phyloP scores from a whole-genome alignment of 768 basidiomycete genomes.

The Termitomyces sp. region DNA sequence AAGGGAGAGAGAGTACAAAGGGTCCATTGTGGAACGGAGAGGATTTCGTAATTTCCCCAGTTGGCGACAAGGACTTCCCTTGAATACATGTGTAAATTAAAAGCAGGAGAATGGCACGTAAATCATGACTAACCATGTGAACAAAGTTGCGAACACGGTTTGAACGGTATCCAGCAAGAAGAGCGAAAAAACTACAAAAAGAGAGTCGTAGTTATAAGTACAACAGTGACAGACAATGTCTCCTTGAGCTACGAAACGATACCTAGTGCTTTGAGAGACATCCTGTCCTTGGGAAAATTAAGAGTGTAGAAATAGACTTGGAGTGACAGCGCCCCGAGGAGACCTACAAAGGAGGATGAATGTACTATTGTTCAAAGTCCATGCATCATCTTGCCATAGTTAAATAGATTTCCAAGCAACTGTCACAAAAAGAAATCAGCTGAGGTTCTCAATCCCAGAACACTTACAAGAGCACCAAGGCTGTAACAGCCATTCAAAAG shows the following conservation, averaged over 20 bases:
- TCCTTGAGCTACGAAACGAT: not conserved
- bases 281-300: not conserved
- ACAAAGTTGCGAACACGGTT: not conserved
- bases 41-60: not conserved
- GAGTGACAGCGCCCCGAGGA: not conserved
- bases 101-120: not conserved
- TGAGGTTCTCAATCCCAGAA: not conserved
- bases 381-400: not conserved
- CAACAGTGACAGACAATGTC: not conserved
- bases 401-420: not conserved
- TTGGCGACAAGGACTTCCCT: not conserved
- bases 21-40: too few species aligned
- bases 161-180: not conserved
- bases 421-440: not conserved
- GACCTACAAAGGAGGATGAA: not conserved
- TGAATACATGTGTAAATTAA: not conserved
- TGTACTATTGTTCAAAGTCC: not conserved
- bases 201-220: too few species aligned
- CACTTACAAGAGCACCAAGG: not conserved
- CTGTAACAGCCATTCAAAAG: not conserved
- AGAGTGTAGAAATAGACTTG: conserved; percentile 4
- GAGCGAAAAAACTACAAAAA: not conserved
- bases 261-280: not conserved
- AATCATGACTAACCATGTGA: not conserved
- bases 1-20: not conserved